Conservation (phyloP, 2,329 filamentous ascomycete genomes). For the Colletotrichum musicola region DNA sequence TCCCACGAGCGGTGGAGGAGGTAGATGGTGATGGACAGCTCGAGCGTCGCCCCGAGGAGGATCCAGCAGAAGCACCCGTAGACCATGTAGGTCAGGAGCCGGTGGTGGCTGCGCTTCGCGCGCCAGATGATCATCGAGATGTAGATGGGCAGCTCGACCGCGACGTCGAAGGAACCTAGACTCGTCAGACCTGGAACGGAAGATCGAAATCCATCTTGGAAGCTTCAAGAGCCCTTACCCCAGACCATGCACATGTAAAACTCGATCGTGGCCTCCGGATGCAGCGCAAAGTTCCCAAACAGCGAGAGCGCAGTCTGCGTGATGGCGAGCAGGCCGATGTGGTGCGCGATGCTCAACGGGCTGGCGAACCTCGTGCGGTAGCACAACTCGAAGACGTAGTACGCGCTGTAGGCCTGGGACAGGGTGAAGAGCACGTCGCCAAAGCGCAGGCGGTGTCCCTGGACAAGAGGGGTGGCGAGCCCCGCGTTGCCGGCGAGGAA, state of each 20-base stretch:
- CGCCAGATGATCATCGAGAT: conserved; percentile 38
- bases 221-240: conserved; percentile 14
- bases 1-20: conserved; percentile 37
- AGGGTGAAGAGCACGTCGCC: conserved; percentile 39
- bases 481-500: conserved; percentile 30
- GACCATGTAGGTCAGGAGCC: conserved; percentile 22
- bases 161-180: conserved; percentile 30
- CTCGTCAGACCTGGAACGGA: neutral
- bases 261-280: conserved; percentile 33
- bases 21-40: conserved; percentile 35
- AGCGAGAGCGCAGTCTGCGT: conserved; percentile 36
- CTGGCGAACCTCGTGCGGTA: conserved; percentile 39
- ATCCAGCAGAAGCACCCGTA: conserved; percentile 26
- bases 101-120: conserved; percentile 17
- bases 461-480: conserved; percentile 19
- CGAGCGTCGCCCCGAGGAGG: conserved; percentile 18
- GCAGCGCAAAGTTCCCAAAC: conserved; percentile 24
- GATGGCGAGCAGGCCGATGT: conserved; percentile 38
- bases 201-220: too few relatives aligned
- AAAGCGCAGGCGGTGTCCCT: conserved; percentile 23
- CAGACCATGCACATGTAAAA: conserved; percentile 40
- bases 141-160: conserved; percentile 37
- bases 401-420: conserved; percentile 36
- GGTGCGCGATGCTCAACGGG: conserved; percentile 38
- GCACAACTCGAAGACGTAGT: conserved; percentile 41